Base-by-base conservation (phyloP, 441 rosid genomes). In the Mallotus repandus region DNA sequence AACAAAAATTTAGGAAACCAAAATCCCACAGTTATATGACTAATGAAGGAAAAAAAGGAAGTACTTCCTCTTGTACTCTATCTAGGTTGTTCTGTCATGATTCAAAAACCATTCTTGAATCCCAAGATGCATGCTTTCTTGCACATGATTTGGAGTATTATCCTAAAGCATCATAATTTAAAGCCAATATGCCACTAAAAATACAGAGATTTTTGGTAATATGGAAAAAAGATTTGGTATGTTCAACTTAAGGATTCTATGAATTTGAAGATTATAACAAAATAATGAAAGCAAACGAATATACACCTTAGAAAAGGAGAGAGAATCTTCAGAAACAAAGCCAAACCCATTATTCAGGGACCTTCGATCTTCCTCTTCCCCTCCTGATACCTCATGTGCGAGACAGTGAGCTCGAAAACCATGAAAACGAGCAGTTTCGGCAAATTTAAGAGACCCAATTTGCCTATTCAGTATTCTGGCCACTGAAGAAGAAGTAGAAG, bases 301-400 rank as follows among this genome's bases (percentile, higher is more conserved):
- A 45, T 45, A 45, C 7, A 95, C 99, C 91, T 89, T 79, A 57
- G 90, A 76, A 19, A 84, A 69, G 65, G 92, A 88, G 72, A 83
- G 66, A 21, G 66, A 25, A 35, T 84, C 91, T 21, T 69, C 88
- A 69, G 90, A 83, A 65, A 81, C 59, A 22, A 85, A 76, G 74
- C 77, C 80, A 73, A 78, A 74, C 61, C 86, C 90, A 73, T 68
- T 76, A 69, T 78, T 78, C 69, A 69, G 68, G 3, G 86, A 69
- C n/a, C 35, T 69, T 65, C 75, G 79, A n/a, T 88, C 92, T 15
- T 87, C 95, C 11, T 77, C 88, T 60, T 82, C 92, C 38, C 73
- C 80, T 4, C 66, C 77, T 13, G 91, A 79, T 4, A 82, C 68
- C 35, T 86, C 91, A 43, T 60, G 76, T 29, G 84, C 25, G 18